Evolutionary conservation across 495 filamentous ascomycete species (phyloP).

Genomic region (Extremus antarcticus): DNA sequence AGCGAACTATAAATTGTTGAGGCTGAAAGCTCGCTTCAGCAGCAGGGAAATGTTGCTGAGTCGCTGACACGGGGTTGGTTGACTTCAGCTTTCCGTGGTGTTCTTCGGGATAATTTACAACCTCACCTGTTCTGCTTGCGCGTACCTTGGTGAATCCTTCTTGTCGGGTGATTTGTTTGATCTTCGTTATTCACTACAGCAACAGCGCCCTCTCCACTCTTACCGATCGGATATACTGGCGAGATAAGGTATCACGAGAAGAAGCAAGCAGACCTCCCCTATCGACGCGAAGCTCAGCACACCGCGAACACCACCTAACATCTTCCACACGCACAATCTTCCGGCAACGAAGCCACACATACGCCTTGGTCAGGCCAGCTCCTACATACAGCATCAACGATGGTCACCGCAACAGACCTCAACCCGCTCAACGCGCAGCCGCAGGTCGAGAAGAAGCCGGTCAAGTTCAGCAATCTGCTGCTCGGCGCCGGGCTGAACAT

Average conservation of each 20-base stretch:
- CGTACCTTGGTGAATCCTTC: too few relatives aligned
- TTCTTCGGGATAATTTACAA: too few relatives aligned
- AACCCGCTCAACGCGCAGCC: conserved; percentile 38
- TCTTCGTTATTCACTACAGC: too few relatives aligned
- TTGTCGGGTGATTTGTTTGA: too few relatives aligned
- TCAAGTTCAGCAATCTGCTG: conserved; percentile 98
- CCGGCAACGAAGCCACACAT: conserved; percentile 65
- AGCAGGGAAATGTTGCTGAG: too few relatives aligned
- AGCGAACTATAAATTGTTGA: too few relatives aligned
- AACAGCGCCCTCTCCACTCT: background rate
- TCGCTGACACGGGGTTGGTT: too few relatives aligned
- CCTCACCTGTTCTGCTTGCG: too few relatives aligned
- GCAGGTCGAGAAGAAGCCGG: conserved; percentile 87
- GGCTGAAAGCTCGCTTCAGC: too few relatives aligned
- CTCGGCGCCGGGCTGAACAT: conserved; percentile 93
- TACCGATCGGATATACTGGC: too few relatives aligned
- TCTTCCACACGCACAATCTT: background rate
- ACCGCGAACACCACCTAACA: background rate
- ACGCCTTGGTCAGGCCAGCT: conserved; percentile 32
- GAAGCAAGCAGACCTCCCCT: background rate
- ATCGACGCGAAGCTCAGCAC: background rate
- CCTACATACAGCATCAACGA: conserved; percentile 11
- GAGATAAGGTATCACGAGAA: background rate
- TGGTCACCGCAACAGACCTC: conserved; percentile 25
- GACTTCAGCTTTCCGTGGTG: too few relatives aligned